Percentiles rank a stretch among this genome's conserved stretches.
Conservation (phyloP, 208 protist species). For the Trypanosomatidae sp. region DNA sequence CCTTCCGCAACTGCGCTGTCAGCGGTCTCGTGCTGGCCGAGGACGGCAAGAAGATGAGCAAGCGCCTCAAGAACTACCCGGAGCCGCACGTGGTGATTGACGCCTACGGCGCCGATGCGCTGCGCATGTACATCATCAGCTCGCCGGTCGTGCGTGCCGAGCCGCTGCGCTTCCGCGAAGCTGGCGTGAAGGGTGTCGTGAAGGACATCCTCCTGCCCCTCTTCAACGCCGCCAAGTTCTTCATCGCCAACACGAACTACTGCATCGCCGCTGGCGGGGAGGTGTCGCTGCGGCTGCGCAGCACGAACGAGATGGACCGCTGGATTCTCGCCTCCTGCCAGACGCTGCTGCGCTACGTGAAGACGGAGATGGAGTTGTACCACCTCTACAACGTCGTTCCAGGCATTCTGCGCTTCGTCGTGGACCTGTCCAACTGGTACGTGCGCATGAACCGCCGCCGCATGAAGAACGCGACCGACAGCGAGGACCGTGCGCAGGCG, state of each 20-base stretch:
- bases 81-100: conserved; percentile 97
- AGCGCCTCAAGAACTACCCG: conserved; percentile 99
- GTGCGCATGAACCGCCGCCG: conserved; percentile 97
- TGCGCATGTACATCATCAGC: conserved; percentile 99
- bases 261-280: conserved; percentile 53
- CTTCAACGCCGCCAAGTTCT: conserved; percentile 99
- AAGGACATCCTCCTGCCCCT: conserved; percentile 99
- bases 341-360: conserved; percentile 95
- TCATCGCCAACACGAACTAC: conserved; percentile 94
- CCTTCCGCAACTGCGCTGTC: conserved; percentile 99
- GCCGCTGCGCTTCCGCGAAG: conserved; percentile 93
- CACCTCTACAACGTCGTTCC: conserved; percentile 99
- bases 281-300: conserved; percentile 60
- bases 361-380: conserved; percentile 97
- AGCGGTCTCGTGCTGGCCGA: conserved; percentile 99
- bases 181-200: conserved; percentile 95
- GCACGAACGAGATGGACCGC: conserved; percentile 97
- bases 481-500: conserved; percentile 74
- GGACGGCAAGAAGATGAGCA: conserved; percentile 99
- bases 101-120: conserved; percentile 97
- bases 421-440: conserved; percentile 99
- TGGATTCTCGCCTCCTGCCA: conserved; percentile 98
- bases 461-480: conserved; percentile 88
- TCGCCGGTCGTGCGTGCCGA: conserved; percentile 99
- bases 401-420: conserved; percentile 96